A percentile compares a stretch with the other conserved stretches of the same genome.
Evolutionary conservation across 2,329 filamentous ascomycete genomes (phyloP).

Genomic region (Neofusicoccum sp.): DNA sequence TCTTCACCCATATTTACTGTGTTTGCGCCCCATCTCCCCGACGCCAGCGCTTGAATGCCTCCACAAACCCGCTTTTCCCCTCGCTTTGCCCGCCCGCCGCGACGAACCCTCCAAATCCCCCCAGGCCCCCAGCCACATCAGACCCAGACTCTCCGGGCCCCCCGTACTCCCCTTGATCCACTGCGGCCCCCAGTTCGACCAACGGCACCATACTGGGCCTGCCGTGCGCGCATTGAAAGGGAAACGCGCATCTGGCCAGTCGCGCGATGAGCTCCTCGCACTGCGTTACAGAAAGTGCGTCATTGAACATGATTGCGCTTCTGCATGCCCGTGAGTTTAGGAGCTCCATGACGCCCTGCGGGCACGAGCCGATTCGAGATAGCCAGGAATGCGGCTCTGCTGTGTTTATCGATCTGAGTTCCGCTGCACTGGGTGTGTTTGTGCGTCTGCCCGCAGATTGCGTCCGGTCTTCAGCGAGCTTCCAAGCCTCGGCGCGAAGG

Average conservation of each 20-base stretch:
- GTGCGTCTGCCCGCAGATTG: constrained; percentile 23
- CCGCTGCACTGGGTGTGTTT: neutral
- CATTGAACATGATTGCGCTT: constrained; percentile 87
- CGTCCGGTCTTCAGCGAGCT: constrained; percentile 51
- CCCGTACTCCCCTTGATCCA: neutral
- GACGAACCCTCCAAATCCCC: constrained; percentile 1
- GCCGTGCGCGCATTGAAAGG: constrained; percentile 84
- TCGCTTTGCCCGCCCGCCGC: constrained; percentile 8
- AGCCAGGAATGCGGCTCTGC: constrained; percentile 48
- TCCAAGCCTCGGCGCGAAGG: constrained; percentile 75
- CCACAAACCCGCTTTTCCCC: constrained; percentile 15
- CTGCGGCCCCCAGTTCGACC: constrained; percentile 31
- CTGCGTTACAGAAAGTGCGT: constrained; percentile 60
- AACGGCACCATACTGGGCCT: constrained; percentile 55
- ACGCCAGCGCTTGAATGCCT: constrained; percentile 20
- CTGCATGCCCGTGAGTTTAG: constrained; percentile 76
- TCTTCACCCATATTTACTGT: neutral
- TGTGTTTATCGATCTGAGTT: constrained; percentile 1
- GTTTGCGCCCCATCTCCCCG: neutral
- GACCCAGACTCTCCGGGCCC: neutral
- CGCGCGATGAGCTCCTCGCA: constrained; percentile 61
- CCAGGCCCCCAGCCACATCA: constrained; percentile 10
- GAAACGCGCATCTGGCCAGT: constrained; percentile 68
- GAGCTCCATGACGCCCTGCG: constrained; percentile 73
- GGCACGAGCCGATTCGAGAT: constrained; percentile 67